phyloP scores from a whole-genome alignment of 2,329 filamentous ascomycete species.

The Curvularia lunata region DNA sequence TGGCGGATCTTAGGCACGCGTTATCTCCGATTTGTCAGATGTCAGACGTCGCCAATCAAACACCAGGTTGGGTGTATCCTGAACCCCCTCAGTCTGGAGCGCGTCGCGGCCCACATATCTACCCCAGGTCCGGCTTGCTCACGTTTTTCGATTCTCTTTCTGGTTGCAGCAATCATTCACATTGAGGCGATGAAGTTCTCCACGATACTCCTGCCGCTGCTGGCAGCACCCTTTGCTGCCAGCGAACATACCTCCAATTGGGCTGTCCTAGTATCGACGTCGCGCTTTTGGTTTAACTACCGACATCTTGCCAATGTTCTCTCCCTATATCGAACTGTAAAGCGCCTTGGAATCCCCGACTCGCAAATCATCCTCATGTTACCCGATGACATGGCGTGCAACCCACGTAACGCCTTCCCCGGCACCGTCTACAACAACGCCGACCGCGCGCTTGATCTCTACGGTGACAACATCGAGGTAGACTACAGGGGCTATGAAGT shows the following conservation, averaged over 20 bases:
- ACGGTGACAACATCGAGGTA: slow-evolving; percentile 98
- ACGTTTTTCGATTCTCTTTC: neutral
- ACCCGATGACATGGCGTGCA: slow-evolving; percentile 99
- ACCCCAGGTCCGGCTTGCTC: neutral
- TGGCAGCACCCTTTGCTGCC: slow-evolving; percentile 51
- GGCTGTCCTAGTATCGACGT: slow-evolving; percentile 98
- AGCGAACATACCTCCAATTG: slow-evolving; percentile 96
- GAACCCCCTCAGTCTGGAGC: slow-evolving; percentile 13
- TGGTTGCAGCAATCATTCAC: neutral
- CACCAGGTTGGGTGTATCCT: slow-evolving; percentile 22
- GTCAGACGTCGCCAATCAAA: slow-evolving; percentile 26
- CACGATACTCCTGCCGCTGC: slow-evolving; percentile 33
- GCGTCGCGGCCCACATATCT: slow-evolving; percentile 7
- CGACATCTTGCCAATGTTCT: slow-evolving; percentile 97
- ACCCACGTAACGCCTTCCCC: slow-evolving; percentile 96
- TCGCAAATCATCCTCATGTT: slow-evolving; percentile 99
- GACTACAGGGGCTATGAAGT: slow-evolving; percentile 98
- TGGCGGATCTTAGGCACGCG: slow-evolving; percentile 6
- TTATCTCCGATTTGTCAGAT: slow-evolving; percentile 43
- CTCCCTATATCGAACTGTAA: slow-evolving; percentile 96
- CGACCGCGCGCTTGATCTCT: slow-evolving; percentile 91
- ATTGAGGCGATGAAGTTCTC: slow-evolving; percentile 34
- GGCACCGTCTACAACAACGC: slow-evolving; percentile 99
- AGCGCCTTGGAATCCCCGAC: slow-evolving; percentile 95
- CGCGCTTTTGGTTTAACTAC: slow-evolving; percentile 99